Percentiles rank a stretch among this genome's conserved stretches.
phyloP scores from a whole-genome alignment of 441 rosid genomes.

The Erodium texanum region DNA sequence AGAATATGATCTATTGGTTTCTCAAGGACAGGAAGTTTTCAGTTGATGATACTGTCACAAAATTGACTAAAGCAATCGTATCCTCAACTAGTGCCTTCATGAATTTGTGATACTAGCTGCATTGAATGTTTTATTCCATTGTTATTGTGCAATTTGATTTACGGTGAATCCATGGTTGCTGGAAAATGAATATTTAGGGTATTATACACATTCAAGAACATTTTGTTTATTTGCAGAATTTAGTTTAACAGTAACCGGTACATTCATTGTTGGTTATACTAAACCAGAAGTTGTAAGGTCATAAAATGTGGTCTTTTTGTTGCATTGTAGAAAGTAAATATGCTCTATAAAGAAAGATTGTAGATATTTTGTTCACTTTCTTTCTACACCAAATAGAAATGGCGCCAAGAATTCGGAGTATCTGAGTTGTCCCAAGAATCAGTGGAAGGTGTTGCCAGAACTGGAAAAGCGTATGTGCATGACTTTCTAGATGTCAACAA shows the following conservation, averaged over 20 bases:
- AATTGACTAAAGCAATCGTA: slow-evolving; percentile 77
- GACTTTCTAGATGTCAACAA: slow-evolving; percentile 53
- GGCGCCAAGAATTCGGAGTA: slow-evolving; percentile 75
- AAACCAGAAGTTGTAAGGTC: background rate
- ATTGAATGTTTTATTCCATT: slow-evolving; percentile 4
- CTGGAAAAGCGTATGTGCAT: slow-evolving; percentile 84
- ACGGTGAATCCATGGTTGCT: background rate
- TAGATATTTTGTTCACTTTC: slow-evolving; percentile 8
- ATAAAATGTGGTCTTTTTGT: no score
- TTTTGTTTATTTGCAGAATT: no score
- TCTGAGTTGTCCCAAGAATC: slow-evolving; percentile 59
- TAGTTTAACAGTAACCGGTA: no score
- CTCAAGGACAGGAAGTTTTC: slow-evolving; percentile 65
- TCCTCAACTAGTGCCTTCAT: slow-evolving; percentile 29
- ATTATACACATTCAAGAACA: no score
- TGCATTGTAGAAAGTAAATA: background rate
- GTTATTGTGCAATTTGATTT: background rate
- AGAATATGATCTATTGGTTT: slow-evolving; percentile 86
- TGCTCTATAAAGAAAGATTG: background rate
- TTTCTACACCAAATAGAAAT: slow-evolving; percentile 48
- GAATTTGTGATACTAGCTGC: slow-evolving; percentile 2
- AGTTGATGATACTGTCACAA: slow-evolving; percentile 49
- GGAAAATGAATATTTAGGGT: slow-evolving; percentile 2
- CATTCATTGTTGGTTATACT: background rate
- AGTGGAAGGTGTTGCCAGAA: slow-evolving; percentile 41